Base-by-base conservation (phyloP, 768 basidiomycete genomes). In the Hemileccinum rubropunctum region DNA sequence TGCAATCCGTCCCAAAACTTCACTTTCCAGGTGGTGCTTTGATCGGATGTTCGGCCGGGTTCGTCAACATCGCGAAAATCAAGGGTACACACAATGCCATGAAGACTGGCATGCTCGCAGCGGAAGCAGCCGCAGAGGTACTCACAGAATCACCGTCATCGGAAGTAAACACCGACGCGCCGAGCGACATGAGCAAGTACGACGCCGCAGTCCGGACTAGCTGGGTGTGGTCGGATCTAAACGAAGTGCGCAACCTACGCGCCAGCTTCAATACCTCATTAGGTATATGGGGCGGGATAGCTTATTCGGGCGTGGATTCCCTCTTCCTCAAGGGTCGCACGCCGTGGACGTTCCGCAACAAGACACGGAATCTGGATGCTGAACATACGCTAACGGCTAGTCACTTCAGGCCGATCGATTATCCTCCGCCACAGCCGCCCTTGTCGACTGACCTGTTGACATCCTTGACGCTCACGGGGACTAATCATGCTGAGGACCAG, bases 11-110 rank as follows among this genome's bases (percentile, higher is more conserved):
- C 17, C 97, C 97, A 1, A 79, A 80, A 61, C 83, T 82, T 54
- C 75, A 82, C 71, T 99, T 93, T 71, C 97, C 97, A 0, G 95
- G 97, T 2, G 95, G 95, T 2, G 95, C 94, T 1, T 72, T 98
- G 23, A 83, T 99, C 34, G 97, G 95, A 0, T 98, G 95, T 71
- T 87, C 92, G 0, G 97, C 95, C 1, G 95, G 95, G 12, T 94
- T 98, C 66, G 80, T 99, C 52, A 98, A 98, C 71, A 80, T 97
- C 11, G 88, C 95, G 13, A 98, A 97, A 72, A 98, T 99, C 71
- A 98, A 98, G 65, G 95, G 95, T 13, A 95, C 95, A 0, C 97
- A 98, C 66, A 98, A 95, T 52, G 94, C 95, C 3, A 98, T 99
- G 97, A 95, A 98, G 77, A 91, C 88, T 33, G 97, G 97, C 26